phyloP scores from a whole-genome alignment of 2,329 filamentous ascomycete genomes.

The Aspergillus sergii region DNA sequence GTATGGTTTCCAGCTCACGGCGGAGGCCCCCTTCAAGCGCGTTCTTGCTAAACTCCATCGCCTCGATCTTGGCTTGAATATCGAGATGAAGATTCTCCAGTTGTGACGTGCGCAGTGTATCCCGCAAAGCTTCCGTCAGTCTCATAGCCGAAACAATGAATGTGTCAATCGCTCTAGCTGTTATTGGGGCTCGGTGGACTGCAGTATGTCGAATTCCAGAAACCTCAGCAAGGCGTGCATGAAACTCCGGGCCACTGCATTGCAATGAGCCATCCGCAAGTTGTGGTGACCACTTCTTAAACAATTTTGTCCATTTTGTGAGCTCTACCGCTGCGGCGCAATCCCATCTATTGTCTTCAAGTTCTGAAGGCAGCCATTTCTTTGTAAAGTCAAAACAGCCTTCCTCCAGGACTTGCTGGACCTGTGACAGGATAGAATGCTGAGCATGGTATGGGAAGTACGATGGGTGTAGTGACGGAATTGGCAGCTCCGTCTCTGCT shows the following conservation, averaged over 20 bases:
- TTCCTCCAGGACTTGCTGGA: constrained; percentile 7
- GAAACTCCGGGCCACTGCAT: neutral
- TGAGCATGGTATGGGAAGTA: constrained; percentile 10
- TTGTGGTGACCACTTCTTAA: neutral
- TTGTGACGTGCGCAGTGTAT: neutral
- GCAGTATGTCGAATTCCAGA: constrained; percentile 1
- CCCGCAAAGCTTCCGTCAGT: neutral
- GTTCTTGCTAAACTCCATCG: constrained; percentile 3
- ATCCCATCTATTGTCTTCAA: neutral
- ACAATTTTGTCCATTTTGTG: neutral
- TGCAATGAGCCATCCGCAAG: neutral
- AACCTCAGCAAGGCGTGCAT: neutral
- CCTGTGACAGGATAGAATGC: neutral
- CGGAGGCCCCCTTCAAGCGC: neutral
- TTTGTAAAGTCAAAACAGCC: constrained; percentile 4
- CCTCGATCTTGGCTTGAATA: constrained; percentile 3
- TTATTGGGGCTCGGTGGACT: constrained; percentile 8
- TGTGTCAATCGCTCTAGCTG: neutral
- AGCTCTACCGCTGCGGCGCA: constrained; percentile 9
- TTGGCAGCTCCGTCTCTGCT: neutral
- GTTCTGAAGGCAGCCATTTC: neutral
- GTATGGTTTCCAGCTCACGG: neutral
- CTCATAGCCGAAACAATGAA: neutral
- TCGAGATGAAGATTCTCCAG: constrained; percentile 1
- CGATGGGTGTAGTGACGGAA: neutral